phyloP scores from a whole-genome alignment of 345 rosid genomes.

The Combretum micranthum region DNA sequence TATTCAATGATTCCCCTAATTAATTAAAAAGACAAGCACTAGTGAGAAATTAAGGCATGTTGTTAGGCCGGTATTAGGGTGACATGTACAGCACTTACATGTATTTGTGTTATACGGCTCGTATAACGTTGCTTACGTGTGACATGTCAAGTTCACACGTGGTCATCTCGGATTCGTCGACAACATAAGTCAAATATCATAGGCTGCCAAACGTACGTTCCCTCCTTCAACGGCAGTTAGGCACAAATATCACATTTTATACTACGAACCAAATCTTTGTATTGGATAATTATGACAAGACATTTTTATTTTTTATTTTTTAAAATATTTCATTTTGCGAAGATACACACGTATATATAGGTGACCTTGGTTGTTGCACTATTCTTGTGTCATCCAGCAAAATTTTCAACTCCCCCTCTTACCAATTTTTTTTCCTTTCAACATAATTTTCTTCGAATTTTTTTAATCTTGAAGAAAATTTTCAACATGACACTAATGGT shows the following conservation, averaged over 20 bases:
- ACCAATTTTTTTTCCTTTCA: neutral
- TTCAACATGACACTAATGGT: neutral
- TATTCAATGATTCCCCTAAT: no score
- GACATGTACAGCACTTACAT: conserved; percentile 6
- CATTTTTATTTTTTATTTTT: neutral
- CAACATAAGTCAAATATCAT: conserved; percentile 6
- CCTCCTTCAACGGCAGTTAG: conserved; percentile 46
- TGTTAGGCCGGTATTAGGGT: conserved; percentile 13
- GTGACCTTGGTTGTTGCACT: neutral
- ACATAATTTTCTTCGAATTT: conserved; percentile 5
- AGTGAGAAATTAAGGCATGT: neutral
- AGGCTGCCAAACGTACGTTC: conserved; percentile 9
- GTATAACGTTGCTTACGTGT: conserved; percentile 3
- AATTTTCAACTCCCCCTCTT: no score
- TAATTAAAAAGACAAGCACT: neutral
- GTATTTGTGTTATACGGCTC: neutral
- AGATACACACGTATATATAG: neutral
- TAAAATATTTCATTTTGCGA: no score
- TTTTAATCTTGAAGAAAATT: conserved; percentile 1
- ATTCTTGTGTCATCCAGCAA: neutral
- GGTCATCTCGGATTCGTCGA: conserved; percentile 15
- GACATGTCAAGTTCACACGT: conserved; percentile 8
- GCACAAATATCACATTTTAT: conserved; percentile 19
- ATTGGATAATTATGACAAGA: neutral
- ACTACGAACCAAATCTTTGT: neutral